Percentiles rank a stretch among this genome's conserved stretches.
These are phyloP conservation scores for Linnemannia exigua DNA, from an alignment of 192 early-diverging fungal genomes.

Conservation along the genomic window DNA sequence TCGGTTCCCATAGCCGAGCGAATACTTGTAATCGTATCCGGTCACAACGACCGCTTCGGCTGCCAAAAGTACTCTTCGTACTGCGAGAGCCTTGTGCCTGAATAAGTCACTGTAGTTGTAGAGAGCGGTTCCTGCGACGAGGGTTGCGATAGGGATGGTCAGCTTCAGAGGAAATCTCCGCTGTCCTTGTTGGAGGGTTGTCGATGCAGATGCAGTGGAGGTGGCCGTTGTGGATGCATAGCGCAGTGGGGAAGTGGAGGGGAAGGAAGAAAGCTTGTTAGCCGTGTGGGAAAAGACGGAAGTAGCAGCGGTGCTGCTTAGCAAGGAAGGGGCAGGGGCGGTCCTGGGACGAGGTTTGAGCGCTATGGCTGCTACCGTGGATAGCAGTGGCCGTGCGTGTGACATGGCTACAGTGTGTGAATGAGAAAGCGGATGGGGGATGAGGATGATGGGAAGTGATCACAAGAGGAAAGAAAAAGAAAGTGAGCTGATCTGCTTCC, in stretches of 20 bases:
- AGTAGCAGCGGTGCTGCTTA: background rate
- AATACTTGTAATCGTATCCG: constrained; percentile 49
- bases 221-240: background rate
- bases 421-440: background rate
- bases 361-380: background rate
- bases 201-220: background rate
- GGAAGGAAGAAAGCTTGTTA: background rate
- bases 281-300: background rate
- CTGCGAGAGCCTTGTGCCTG: constrained; percentile 14
- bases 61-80: constrained; percentile 17
- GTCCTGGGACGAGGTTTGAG: background rate
- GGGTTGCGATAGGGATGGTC: background rate
- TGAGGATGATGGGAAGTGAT: background rate
- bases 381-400: constrained; percentile 1
- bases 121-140: constrained; percentile 10
- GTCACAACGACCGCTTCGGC: constrained; percentile 38
- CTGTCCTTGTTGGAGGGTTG: background rate
- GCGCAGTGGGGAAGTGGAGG: background rate
- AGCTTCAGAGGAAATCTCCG: constrained; percentile 28
- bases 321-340: background rate
- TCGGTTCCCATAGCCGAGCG: constrained; percentile 30
- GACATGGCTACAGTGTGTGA: background rate
- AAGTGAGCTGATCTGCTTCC: background rate
- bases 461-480: too few relatives aligned
- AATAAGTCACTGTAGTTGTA: constrained; percentile 24